Evolutionary conservation across 768 basidiomycete species (phyloP), one percentile per base, ranked within the genome.

Genomic region (Lactarius deliciosus): DNA sequence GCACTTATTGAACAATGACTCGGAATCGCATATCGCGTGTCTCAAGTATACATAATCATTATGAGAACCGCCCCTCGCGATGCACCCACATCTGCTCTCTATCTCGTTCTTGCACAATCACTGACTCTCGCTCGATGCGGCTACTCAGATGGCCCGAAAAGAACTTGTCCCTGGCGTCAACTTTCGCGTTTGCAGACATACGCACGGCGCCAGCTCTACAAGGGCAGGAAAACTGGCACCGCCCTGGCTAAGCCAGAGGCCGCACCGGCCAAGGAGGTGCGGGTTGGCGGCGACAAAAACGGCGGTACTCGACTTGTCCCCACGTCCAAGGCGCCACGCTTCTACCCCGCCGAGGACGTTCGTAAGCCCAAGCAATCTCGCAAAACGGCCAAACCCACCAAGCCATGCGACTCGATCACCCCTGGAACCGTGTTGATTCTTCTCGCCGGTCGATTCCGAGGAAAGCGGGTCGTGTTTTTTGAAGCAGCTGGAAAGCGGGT

Each of bases 391-490:
- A 89, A 90, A 79, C 84, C 90, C 72, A 77, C 94, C 68, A 81
- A 83, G 69, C 86, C 98, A 70, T 93, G 96, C 74, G 77, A 87
- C 63, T 85, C 91, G 72, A 97, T 99, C 82, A 90, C 89, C 68
- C 93, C 95, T 68, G 97, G 97, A 70, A 90, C 94, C 76, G 85
- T 99, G 75, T 83, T 99, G 72, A 98, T 99, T 80, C 83, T 99
- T 73, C 88, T 99, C 74, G 96, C 97, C 68, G 97, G 97, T 75
- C 92, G 95, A 75, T 98, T 93, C 92, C 84, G 92, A 72, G 96
- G 96, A 70, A 98, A 98, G 87, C 88, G 97, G 63, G 97, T 99
- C 71, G 95, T 99, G 65, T 96, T 94, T 94, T 81, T 82, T 99
- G 82, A 97, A 97, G 86, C 94, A 96, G 83, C 81, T 98, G 77